Percentiles rank a stretch among this genome's conserved stretches.
Conservation (phyloP, 2,329 filamentous ascomycete species). For the Stachybotrys echinatus region DNA sequence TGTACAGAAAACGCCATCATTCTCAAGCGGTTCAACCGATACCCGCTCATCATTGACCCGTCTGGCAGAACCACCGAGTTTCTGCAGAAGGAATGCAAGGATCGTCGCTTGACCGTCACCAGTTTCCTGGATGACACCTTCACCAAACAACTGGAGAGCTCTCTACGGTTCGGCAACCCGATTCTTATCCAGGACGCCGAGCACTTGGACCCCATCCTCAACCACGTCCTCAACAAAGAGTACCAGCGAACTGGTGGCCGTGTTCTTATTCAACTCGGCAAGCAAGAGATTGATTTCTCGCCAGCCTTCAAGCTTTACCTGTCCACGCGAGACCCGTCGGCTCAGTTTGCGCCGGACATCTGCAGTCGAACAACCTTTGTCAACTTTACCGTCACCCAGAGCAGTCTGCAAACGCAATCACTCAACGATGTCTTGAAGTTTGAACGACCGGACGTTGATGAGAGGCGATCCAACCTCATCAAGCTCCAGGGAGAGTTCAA, state of each 20-base stretch:
- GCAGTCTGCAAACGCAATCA: constrained; percentile 96
- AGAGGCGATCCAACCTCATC: constrained; percentile 93
- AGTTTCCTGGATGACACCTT: constrained; percentile 98
- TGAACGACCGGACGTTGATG: constrained; percentile 94
- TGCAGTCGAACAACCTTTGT: constrained; percentile 98
- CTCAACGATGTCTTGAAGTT: constrained; percentile 97
- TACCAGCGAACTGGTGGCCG: constrained; percentile 98
- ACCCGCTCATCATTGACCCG: constrained; percentile 96
- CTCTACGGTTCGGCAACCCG: constrained; percentile 93
- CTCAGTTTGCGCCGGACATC: constrained; percentile 90
- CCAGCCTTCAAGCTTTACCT: constrained; percentile 93
- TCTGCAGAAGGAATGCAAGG: constrained; percentile 88
- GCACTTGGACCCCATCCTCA: constrained; percentile 92
- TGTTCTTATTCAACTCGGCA: constrained; percentile 95
- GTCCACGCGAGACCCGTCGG: constrained; percentile 92
- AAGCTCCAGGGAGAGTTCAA: constrained; percentile 99
- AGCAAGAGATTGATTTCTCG: constrained; percentile 98
- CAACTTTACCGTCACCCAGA: constrained; percentile 98
- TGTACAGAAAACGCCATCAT: constrained; percentile 99
- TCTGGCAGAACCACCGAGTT: constrained; percentile 94
- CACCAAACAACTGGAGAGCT: constrained; percentile 95
- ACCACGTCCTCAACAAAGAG: constrained; percentile 98
- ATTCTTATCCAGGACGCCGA: constrained; percentile 98
- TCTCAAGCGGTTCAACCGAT: constrained; percentile 95
- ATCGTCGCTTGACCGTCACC: constrained; percentile 88